These are phyloP conservation scores for Helicocarpus griseus DNA, from an alignment of 2,329 filamentous ascomycete species.

Conservation along the genomic window DNA sequence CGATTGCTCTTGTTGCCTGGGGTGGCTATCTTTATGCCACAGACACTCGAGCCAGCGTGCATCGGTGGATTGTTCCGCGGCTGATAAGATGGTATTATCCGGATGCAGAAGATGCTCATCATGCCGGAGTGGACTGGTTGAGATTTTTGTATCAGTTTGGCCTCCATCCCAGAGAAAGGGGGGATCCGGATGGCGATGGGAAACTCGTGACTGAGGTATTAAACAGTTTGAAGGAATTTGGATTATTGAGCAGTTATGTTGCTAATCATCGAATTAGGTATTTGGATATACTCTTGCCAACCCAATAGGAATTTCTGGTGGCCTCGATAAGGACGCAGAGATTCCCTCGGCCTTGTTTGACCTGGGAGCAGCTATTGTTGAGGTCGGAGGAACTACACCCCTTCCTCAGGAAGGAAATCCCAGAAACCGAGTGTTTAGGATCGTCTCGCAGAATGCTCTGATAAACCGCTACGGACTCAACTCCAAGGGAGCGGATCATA, in stretches of 20 bases:
- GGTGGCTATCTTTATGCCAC: constrained; percentile 59
- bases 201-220: constrained; percentile 44
- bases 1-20: constrained; percentile 39
- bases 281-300: constrained; percentile 72
- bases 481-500: constrained; percentile 76
- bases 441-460: constrained; percentile 73
- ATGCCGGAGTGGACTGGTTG: constrained; percentile 61
- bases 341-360: constrained; percentile 77
- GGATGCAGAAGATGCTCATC: constrained; percentile 75
- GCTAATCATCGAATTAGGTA: constrained; percentile 36
- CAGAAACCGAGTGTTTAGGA: constrained; percentile 75
- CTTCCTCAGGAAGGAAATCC: constrained; percentile 82
- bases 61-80: constrained; percentile 54
- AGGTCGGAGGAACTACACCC: constrained; percentile 85
- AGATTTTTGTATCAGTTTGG: constrained; percentile 64
- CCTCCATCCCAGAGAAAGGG: constrained; percentile 73
- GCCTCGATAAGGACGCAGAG: constrained; percentile 88
- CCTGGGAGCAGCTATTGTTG: constrained; percentile 75
- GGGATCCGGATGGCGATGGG: constrained; percentile 45
- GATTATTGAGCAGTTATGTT: background rate
- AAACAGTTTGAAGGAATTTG: background rate
- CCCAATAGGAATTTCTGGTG: constrained; percentile 89
- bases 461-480: constrained; percentile 97
- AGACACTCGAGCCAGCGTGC: constrained; percentile 61
- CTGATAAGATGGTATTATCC: constrained; percentile 32